These are phyloP conservation scores for Pythium biforme DNA, from an alignment of 352 stramenopile species.

Conservation along the genomic window DNA sequence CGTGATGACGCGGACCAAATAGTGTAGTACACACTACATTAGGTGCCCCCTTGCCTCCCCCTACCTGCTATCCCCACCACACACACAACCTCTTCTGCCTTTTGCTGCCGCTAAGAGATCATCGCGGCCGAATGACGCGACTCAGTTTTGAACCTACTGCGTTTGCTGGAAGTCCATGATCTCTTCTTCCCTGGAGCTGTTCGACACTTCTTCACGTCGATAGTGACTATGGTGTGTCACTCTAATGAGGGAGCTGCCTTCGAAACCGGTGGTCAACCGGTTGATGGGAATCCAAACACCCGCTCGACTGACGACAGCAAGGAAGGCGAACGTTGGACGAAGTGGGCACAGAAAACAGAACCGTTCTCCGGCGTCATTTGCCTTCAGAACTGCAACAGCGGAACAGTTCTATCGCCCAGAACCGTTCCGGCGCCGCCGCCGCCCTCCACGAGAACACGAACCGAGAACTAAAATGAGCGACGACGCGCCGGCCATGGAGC, in stretches of 20 bases:
- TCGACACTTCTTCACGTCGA: not conserved
- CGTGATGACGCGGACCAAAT: too few species aligned
- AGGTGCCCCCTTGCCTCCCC: too few species aligned
- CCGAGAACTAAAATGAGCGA: not conserved
- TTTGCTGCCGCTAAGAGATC: too few species aligned
- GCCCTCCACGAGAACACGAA: constrained; percentile 3
- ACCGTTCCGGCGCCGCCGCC: not conserved
- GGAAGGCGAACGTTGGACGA: constrained; percentile 8
- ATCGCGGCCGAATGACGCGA: too few species aligned
- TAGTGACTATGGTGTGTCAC: not conserved
- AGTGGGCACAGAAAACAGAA: constrained; percentile 12
- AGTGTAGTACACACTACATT: too few species aligned
- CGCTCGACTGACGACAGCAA: constrained; percentile 8
- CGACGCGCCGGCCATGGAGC: constrained; percentile 30
- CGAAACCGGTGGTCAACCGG: constrained; percentile 1
- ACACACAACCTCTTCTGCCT: too few species aligned
- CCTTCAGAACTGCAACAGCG: constrained; percentile 9
- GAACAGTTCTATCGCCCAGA: constrained; percentile 8
- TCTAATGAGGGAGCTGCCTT: not conserved
- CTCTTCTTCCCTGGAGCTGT: not conserved
- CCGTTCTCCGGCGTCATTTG: not conserved
- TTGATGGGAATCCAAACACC: not conserved
- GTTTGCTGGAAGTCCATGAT: not conserved
- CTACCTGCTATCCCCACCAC: too few species aligned
- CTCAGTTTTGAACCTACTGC: too few species aligned